Evolutionary conservation across 176 grass and related monocot genomes (phyloP).

Genomic region (Calamus simplicifolius): DNA sequence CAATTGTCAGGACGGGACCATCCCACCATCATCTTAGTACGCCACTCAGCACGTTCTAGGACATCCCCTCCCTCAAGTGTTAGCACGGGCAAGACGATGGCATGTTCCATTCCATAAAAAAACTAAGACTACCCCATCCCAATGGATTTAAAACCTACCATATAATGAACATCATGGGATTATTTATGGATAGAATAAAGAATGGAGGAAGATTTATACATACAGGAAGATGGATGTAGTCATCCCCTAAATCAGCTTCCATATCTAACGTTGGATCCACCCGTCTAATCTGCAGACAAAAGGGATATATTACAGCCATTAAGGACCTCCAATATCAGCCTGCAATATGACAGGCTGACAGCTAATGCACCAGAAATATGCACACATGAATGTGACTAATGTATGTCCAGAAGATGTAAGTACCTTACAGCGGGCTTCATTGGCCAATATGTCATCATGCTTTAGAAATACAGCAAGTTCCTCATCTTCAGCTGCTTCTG

Average conservation of each 20-base stretch:
- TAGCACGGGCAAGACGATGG: no score
- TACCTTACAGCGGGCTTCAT: slow-evolving; percentile 77
- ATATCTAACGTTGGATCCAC: slow-evolving; percentile 97
- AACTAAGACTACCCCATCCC: no score
- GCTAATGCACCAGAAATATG: no score
- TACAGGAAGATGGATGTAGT: slow-evolving; percentile 88
- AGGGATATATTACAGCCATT: neutral
- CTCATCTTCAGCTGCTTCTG: slow-evolving; percentile 95
- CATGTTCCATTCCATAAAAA: no score
- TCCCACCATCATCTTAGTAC: no score
- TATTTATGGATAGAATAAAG: slow-evolving; percentile 1
- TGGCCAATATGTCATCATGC: slow-evolving; percentile 85
- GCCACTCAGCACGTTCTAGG: no score
- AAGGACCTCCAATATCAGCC: neutral
- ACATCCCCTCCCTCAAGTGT: no score
- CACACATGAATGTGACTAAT: no score
- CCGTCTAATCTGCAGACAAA: slow-evolving; percentile 71
- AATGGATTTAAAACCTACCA: no score
- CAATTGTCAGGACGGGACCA: no score
- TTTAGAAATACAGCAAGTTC: slow-evolving; percentile 85
- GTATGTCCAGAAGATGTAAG: slow-evolving; percentile 1
- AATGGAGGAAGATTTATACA: slow-evolving; percentile 21
- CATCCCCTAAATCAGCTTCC: slow-evolving; percentile 90
- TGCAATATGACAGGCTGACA: no score
- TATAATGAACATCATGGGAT: no score